Conservation (phyloP, 2,329 filamentous ascomycete genomes). For the Aureobasidium sp. region DNA sequence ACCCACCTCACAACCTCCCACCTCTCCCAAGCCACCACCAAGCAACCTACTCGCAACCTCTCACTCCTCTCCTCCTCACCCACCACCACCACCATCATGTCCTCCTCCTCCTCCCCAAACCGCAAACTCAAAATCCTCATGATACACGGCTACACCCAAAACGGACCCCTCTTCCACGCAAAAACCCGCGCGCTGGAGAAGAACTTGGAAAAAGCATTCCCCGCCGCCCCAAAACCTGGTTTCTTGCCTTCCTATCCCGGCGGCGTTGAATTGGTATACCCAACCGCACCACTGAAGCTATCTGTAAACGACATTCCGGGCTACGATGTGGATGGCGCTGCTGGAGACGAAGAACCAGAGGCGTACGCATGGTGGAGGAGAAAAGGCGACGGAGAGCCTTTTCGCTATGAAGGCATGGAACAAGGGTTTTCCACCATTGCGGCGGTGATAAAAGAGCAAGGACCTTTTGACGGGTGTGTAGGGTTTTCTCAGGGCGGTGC, state of each 20-base stretch:
- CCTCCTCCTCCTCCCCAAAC: background rate
- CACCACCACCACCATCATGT: background rate
- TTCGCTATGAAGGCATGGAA: slow-evolving; percentile 59
- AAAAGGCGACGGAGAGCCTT: slow-evolving; percentile 50
- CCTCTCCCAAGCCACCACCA: too few species aligned
- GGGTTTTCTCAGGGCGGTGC: slow-evolving; percentile 79
- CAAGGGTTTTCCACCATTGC: slow-evolving; percentile 58
- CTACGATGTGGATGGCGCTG: slow-evolving; percentile 41
- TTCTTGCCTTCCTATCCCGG: slow-evolving; percentile 29
- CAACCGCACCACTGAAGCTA: slow-evolving; percentile 38
- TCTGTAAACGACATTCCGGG: slow-evolving; percentile 47
- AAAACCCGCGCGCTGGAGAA: slow-evolving; percentile 87
- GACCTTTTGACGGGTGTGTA: slow-evolving; percentile 67
- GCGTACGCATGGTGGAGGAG: slow-evolving; percentile 78
- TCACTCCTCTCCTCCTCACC: background rate
- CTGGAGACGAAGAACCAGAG: slow-evolving; percentile 39
- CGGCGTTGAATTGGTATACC: slow-evolving; percentile 39
- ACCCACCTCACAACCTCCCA: background rate
- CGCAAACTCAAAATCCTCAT: slow-evolving; percentile 39
- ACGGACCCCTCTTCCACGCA: slow-evolving; percentile 71
- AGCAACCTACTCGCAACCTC: background rate
- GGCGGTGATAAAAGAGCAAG: slow-evolving; percentile 50
- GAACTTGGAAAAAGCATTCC: slow-evolving; percentile 64
- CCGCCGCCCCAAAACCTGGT: slow-evolving; percentile 45
- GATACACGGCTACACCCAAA: slow-evolving; percentile 76